These are phyloP conservation scores for Rhytidhysteron rufulum DNA, from an alignment of 2,329 filamentous ascomycete species.

Conservation along the genomic window DNA sequence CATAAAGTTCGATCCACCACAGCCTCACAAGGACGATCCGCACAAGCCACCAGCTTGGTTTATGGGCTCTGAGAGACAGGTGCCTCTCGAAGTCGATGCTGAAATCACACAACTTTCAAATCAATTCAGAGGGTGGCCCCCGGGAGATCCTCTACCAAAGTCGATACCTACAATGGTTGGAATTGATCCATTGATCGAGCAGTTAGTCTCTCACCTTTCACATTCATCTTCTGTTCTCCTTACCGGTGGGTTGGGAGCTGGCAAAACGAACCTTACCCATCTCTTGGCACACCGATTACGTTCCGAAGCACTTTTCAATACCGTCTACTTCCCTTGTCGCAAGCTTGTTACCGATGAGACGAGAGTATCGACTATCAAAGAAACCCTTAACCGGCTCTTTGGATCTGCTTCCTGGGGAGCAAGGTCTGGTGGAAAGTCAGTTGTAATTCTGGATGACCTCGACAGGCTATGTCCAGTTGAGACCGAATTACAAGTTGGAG, in stretches of 20 bases:
- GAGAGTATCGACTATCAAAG: slow-evolving; percentile 83
- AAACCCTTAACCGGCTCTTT: slow-evolving; percentile 78
- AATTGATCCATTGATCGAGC: slow-evolving; percentile 71
- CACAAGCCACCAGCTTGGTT: slow-evolving; percentile 62
- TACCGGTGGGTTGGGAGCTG: slow-evolving; percentile 83
- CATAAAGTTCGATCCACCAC: slow-evolving; percentile 67
- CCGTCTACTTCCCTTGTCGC: slow-evolving; percentile 80
- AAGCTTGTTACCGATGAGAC: slow-evolving; percentile 89
- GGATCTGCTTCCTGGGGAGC: slow-evolving; percentile 90
- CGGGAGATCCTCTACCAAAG: slow-evolving; percentile 52
- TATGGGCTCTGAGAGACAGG: slow-evolving; percentile 69
- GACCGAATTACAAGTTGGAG: slow-evolving; percentile 89
- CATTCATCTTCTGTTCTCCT: slow-evolving; percentile 87
- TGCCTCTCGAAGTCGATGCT: slow-evolving; percentile 71
- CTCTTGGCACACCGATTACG: slow-evolving; percentile 71
- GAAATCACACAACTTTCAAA: slow-evolving; percentile 65
- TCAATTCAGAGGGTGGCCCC: slow-evolving; percentile 46
- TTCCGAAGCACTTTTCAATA: slow-evolving; percentile 71
- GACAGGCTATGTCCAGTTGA: slow-evolving; percentile 91
- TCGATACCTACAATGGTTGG: slow-evolving; percentile 68
- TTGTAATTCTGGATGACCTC: slow-evolving; percentile 88
- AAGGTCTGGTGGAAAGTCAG: slow-evolving; percentile 72
- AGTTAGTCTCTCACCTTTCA: slow-evolving; percentile 70
- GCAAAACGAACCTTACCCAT: slow-evolving; percentile 79
- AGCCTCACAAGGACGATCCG: slow-evolving; percentile 22